Base-by-base conservation (phyloP, 305 asterid species). In the Plantago coronopus region DNA sequence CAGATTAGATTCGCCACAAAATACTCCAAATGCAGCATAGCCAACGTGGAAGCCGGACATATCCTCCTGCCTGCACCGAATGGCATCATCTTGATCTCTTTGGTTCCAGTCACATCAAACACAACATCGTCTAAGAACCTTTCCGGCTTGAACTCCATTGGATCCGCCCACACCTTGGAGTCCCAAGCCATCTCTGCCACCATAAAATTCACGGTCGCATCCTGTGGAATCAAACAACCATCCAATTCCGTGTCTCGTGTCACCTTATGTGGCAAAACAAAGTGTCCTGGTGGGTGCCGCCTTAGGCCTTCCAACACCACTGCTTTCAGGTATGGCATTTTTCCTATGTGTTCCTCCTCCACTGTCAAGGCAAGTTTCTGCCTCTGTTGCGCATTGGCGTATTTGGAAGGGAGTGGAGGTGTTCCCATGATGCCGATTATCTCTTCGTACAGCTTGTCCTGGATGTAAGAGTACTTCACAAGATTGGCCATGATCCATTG, bases 131-230 rank as follows among this genome's bases (percentile, higher is more conserved):
- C 38, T 67, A 79, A 37, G 66, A 89, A 89, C 20, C 97, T 84
- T 68, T 87, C 87, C 0, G 97, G 97, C 75, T 71, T 80, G 74
- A 89, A 89, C 42, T 85, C 87, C 95, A 87, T 73, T 3, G 97
- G 95, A 48, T 79, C 74, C 67, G 78, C 82, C 97, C 97, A 89
- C 58, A 89, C 88, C 46, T 71, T 44, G 2, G 85, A 83, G 48
- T 89, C 95, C 97, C 86, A 81, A 9, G 84, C 85, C 85, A 89
- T 68, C n/a, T 89, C 96, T 0, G 83, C 89, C 65, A 87, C 85
- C 94, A 81, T 78, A 75, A 87, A 81, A 61, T 84, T 89, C 77
- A 89, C 82, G 0, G 57, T 14, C 1, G 79, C 50, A 4, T 78
- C 65, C 58, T 77, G 78, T 2, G 95, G 93, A 38, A 89, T 56